Conservation (phyloP, 805 yeast genomes). For the Kurtzmaniella cleridarum region DNA sequence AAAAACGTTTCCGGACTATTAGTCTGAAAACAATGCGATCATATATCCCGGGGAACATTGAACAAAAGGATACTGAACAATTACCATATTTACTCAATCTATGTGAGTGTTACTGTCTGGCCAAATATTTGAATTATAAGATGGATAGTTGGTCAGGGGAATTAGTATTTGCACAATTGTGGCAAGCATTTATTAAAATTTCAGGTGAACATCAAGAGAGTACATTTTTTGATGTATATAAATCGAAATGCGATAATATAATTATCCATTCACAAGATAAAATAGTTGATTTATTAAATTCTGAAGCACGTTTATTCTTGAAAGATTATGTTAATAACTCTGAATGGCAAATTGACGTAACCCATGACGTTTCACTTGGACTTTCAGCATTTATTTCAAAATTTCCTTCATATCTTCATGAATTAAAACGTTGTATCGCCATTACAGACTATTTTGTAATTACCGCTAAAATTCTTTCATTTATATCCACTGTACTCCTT, state of each 20-base stretch:
- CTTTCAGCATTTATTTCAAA: conserved; percentile 17
- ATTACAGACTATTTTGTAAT: conserved; percentile 26
- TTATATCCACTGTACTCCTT: conserved; percentile 20
- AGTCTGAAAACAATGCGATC: conserved; percentile 26
- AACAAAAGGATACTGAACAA: conserved; percentile 8
- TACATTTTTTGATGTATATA: conserved; percentile 25
- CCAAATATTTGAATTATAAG: conserved; percentile 20
- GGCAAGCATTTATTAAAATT: conserved; percentile 21
- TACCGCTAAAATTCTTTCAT: conserved; percentile 21
- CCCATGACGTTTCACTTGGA: conserved; percentile 13
- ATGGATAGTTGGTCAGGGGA: conserved; percentile 36
- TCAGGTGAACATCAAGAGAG: conserved; percentile 15
- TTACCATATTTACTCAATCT: background rate
- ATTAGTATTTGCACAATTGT: conserved; percentile 34
- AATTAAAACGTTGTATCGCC: conserved; percentile 18
- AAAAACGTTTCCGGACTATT: conserved; percentile 37
- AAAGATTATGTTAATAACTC: conserved; percentile 34
- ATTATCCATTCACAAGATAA: conserved; percentile 14
- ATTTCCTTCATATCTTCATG: conserved; percentile 22
- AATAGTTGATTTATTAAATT: conserved; percentile 26
- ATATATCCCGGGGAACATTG: conserved; percentile 29
- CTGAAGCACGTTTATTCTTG: conserved; percentile 25
- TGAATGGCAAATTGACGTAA: conserved; percentile 23
- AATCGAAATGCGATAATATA: conserved; percentile 19
- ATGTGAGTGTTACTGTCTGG: conserved; percentile 29